A percentile compares a stretch with the other conserved stretches of the same genome.
phyloP scores from a whole-genome alignment of 768 basidiomycete species.

The Calvatia gigantea region DNA sequence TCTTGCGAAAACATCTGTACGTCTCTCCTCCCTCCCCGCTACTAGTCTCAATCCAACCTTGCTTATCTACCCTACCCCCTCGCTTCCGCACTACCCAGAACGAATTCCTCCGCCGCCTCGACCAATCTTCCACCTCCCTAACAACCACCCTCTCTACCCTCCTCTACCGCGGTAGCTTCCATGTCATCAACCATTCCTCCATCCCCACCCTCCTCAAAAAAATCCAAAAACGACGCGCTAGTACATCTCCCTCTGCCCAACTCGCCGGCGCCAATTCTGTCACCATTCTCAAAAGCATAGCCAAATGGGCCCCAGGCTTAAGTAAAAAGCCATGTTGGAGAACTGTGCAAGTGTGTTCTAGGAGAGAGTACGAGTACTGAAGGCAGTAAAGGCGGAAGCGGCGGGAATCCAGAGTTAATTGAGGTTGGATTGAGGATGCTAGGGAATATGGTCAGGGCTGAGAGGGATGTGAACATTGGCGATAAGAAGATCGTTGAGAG shows the following conservation, averaged over 20 bases:
- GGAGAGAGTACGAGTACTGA: slow-evolving; percentile 36
- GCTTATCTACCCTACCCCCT: not conserved
- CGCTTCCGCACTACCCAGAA: slow-evolving; percentile 35
- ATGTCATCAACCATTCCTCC: slow-evolving; percentile 81
- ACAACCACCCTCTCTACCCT: slow-evolving; percentile 66
- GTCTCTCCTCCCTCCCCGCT: slow-evolving; percentile 17
- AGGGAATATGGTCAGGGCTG: slow-evolving; percentile 59
- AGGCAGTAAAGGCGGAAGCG: not conserved
- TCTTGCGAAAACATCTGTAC: slow-evolving; percentile 73
- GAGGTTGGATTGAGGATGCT: slow-evolving; percentile 77
- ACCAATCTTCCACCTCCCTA: slow-evolving; percentile 60
- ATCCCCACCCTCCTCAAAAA: slow-evolving; percentile 78
- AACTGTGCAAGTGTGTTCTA: slow-evolving; percentile 65
- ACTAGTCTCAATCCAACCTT: not conserved
- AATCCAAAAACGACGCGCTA: slow-evolving; percentile 46
- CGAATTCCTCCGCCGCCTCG: slow-evolving; percentile 77
- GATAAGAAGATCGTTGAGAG: slow-evolving; percentile 76
- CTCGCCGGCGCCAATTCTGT: slow-evolving; percentile 45
- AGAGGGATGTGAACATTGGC: slow-evolving; percentile 49
- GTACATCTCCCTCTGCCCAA: slow-evolving; percentile 30
- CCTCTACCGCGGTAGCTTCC: slow-evolving; percentile 66
- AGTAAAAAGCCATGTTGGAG: slow-evolving; percentile 70
- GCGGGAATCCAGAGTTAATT: slow-evolving; percentile 39
- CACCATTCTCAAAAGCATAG: slow-evolving; percentile 45
- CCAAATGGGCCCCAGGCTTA: slow-evolving; percentile 73